Percentiles rank a stretch among this genome's conserved stretches.
phyloP scores from a whole-genome alignment of 1,284 basidiomycete genomes.

The Cystobasidium slooffiae region DNA sequence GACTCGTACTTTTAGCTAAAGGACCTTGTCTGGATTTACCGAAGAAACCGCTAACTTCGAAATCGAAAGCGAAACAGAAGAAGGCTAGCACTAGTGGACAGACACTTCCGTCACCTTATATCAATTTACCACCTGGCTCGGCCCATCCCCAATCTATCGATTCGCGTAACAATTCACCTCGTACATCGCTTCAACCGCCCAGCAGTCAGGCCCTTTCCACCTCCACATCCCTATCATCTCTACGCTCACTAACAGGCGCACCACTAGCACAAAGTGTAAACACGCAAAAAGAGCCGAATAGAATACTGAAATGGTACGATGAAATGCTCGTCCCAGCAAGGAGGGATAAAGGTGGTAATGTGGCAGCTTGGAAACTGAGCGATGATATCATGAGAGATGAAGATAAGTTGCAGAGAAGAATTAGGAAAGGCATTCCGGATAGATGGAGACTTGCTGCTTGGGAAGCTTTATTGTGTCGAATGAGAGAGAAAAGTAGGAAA shows the following conservation, averaged over 20 bases:
- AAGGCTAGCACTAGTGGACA: neutral
- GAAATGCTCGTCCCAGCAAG: constrained; percentile 36
- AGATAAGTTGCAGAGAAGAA: constrained; percentile 65
- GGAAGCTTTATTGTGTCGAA: constrained; percentile 67
- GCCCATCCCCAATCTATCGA: neutral
- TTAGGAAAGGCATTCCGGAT: constrained; percentile 96
- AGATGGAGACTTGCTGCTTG: constrained; percentile 92
- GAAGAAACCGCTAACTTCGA: neutral
- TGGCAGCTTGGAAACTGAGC: constrained; percentile 72
- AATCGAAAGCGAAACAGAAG: constrained; percentile 18
- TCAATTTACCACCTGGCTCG: neutral
- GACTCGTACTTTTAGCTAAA: constrained; percentile 44
- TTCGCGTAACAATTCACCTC: constrained; percentile 8
- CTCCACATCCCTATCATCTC: constrained; percentile 29
- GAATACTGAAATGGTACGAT: constrained; percentile 37
- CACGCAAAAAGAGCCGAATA: constrained; percentile 49
- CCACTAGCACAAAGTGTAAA: constrained; percentile 1
- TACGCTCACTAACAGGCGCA: constrained; percentile 55
- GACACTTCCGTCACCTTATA: constrained; percentile 8
- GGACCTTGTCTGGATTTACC: constrained; percentile 45
- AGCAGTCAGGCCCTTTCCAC: neutral
- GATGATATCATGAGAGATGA: constrained; percentile 58
- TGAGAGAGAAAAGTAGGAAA: constrained; percentile 45
- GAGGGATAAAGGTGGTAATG: constrained; percentile 76
- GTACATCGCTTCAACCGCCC: constrained; percentile 15